Evolutionary conservation across 202 grass and related monocot species (phyloP).

Genomic region (Setaria viridis): DNA sequence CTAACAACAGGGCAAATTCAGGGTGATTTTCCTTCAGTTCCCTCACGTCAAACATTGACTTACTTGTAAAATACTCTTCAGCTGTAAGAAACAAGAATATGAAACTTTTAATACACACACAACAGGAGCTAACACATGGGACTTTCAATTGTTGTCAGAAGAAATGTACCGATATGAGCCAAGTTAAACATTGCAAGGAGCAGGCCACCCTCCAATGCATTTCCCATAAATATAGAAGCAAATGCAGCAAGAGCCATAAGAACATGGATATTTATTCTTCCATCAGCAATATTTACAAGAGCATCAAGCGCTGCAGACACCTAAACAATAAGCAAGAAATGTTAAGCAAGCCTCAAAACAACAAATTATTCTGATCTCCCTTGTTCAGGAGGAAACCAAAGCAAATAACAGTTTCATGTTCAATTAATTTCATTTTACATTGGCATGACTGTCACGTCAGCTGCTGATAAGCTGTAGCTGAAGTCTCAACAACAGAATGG

Average conservation of each 20-base stretch:
- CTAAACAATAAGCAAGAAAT: constrained; percentile 53
- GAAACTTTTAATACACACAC: constrained; percentile 8
- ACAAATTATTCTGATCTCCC: neutral
- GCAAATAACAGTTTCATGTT: neutral
- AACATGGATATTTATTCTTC: constrained; percentile 98
- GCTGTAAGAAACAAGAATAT: constrained; percentile 52
- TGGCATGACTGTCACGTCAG: neutral
- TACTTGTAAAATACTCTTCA: constrained; percentile 97
- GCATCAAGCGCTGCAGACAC: constrained; percentile 95
- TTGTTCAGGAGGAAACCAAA: neutral
- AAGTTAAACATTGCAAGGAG: constrained; percentile 99
- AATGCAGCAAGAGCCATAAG: constrained; percentile 99
- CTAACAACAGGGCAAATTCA: constrained; percentile 85
- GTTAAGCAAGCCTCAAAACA: constrained; percentile 25
- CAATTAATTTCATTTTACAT: constrained; percentile 11
- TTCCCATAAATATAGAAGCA: constrained; percentile 98
- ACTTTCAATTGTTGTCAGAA: neutral
- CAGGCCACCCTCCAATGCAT: constrained; percentile 91
- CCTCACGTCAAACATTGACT: constrained; percentile 94
- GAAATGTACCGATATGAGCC: constrained; percentile 86
- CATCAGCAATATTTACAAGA: constrained; percentile 82
- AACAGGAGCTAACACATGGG: constrained; percentile 11
- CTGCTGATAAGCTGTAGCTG: neutral
- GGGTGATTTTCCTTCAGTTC: constrained; percentile 95
- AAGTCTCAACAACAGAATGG: neutral